Evolutionary conservation across 768 basidiomycete genomes (phyloP).

Genomic region (Amanita jacksonii): DNA sequence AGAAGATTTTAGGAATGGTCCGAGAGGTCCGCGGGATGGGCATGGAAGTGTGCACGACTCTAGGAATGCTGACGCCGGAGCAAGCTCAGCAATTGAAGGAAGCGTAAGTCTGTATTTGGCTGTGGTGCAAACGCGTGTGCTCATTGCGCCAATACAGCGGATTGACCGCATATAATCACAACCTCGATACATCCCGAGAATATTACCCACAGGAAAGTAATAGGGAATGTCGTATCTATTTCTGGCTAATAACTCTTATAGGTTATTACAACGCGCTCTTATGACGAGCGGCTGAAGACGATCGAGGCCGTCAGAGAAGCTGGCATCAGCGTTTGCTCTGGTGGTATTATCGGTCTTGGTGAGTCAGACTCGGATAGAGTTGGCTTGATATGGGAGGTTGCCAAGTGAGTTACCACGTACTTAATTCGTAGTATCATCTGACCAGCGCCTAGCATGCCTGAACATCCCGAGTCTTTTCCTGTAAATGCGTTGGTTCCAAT

Average conservation of each 20-base stretch:
- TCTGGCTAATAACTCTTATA: conserved; percentile 20
- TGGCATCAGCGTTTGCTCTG: conserved; percentile 95
- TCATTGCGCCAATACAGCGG: conserved; percentile 41
- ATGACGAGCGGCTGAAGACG: conserved; percentile 87
- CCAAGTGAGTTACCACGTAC: conserved; percentile 48
- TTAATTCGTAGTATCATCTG: conserved; percentile 2
- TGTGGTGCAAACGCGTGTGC: conserved; percentile 7
- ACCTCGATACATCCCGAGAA: conserved; percentile 95
- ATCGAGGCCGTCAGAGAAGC: conserved; percentile 88
- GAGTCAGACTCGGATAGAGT: conserved; percentile 86
- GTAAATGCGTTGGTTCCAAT: conserved; percentile 98
- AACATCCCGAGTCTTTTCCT: conserved; percentile 98
- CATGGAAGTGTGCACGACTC: conserved; percentile 99
- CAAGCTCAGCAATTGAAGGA: conserved; percentile 89
- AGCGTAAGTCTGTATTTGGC: conserved; percentile 47
- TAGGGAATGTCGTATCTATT: background rate
- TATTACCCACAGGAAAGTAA: conserved; percentile 77
- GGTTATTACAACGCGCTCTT: conserved; percentile 94
- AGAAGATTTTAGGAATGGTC: conserved; percentile 90
- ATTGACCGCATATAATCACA: conserved; percentile 96
- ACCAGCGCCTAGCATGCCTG: conserved; percentile 58
- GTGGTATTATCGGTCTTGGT: conserved; percentile 91
- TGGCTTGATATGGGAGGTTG: conserved; percentile 89
- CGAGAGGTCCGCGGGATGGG: conserved; percentile 85
- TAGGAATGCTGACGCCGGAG: conserved; percentile 93